Conservation (phyloP, 2,329 filamentous ascomycete species). For the Hirsutella rhossiliensis region DNA sequence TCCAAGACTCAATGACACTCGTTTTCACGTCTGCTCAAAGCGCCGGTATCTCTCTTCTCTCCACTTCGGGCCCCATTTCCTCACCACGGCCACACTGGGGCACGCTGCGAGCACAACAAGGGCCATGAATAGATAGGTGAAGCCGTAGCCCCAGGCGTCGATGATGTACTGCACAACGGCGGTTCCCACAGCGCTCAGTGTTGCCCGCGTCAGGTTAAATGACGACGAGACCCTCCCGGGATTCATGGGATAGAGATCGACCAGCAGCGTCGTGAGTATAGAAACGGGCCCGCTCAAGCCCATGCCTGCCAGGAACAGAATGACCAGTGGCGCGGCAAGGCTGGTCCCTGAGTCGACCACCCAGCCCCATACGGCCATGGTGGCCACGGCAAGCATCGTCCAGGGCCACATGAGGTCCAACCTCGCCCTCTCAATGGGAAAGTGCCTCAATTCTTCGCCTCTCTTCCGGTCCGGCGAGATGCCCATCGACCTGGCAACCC, state of each 20-base stretch:
- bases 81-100: conserved; percentile 15
- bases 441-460: conserved; percentile 18
- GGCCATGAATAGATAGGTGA: conserved; percentile 22
- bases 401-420: conserved; percentile 24
- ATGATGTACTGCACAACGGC: conserved; percentile 28
- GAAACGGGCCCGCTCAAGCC: conserved; percentile 26
- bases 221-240: conserved; percentile 28
- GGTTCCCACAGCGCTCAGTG: conserved; percentile 25
- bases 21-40: too few relatives aligned
- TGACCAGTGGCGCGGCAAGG: conserved; percentile 26
- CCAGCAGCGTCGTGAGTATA: conserved; percentile 26
- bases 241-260: conserved; percentile 29
- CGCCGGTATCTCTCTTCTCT: conserved; percentile 17
- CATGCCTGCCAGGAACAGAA: conserved; percentile 25
- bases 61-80: conserved; percentile 18
- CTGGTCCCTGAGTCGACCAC: conserved; percentile 22
- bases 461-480: conserved; percentile 35
- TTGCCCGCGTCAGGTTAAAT: conserved; percentile 27
- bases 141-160: conserved; percentile 26
- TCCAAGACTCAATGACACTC: too few relatives aligned
- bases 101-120: conserved; percentile 15
- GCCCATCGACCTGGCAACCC: conserved; percentile 35
- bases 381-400: conserved; percentile 29
- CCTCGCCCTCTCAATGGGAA: conserved; percentile 25
- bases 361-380: conserved; percentile 30